Evolutionary conservation across 495 filamentous ascomycete genomes (phyloP).

Genomic region (Aspergillus incahuasiensis): DNA sequence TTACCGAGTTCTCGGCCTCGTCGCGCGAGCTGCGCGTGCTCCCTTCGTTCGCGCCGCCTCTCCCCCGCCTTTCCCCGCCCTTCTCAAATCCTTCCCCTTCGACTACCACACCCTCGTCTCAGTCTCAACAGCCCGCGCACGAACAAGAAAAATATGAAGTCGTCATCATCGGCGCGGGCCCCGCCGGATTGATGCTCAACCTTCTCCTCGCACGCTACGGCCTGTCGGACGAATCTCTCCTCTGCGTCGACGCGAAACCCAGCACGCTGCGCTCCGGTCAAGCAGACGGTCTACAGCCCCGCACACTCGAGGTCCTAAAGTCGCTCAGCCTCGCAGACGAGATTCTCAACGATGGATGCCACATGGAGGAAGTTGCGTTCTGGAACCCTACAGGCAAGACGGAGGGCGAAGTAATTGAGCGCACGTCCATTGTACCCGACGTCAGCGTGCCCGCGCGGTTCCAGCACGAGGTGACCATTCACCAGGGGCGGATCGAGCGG

Average conservation of each 20-base stretch:
- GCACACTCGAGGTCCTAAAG: slow-evolving; percentile 62
- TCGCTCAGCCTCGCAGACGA: slow-evolving; percentile 35
- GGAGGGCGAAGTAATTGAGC: slow-evolving; percentile 44
- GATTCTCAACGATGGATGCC: slow-evolving; percentile 33
- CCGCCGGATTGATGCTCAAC: slow-evolving; percentile 45
- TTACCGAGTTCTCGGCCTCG: slow-evolving; percentile 36
- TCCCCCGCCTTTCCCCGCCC: slow-evolving; percentile 29
- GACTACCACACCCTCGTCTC: neutral
- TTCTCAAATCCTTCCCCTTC: slow-evolving; percentile 12
- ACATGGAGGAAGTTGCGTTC: slow-evolving; percentile 42
- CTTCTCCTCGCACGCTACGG: slow-evolving; percentile 47
- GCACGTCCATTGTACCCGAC: slow-evolving; percentile 44
- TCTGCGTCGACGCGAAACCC: slow-evolving; percentile 46
- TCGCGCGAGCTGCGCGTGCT: slow-evolving; percentile 39
- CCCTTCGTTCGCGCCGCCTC: slow-evolving; percentile 39
- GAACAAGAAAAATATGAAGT: slow-evolving; percentile 36
- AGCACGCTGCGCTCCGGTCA: slow-evolving; percentile 48
- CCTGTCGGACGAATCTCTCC: slow-evolving; percentile 35
- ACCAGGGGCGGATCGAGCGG: slow-evolving; percentile 59
- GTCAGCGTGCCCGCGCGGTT: slow-evolving; percentile 44
- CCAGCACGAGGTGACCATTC: slow-evolving; percentile 53
- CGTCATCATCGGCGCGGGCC: slow-evolving; percentile 43
- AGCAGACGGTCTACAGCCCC: slow-evolving; percentile 59
- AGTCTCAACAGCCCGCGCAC: neutral
- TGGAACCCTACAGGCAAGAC: slow-evolving; percentile 47